Percentiles rank a stretch among this genome's conserved stretches.
Conservation (phyloP, 495 filamentous ascomycete genomes). For the Talaromyces borbonicus region DNA sequence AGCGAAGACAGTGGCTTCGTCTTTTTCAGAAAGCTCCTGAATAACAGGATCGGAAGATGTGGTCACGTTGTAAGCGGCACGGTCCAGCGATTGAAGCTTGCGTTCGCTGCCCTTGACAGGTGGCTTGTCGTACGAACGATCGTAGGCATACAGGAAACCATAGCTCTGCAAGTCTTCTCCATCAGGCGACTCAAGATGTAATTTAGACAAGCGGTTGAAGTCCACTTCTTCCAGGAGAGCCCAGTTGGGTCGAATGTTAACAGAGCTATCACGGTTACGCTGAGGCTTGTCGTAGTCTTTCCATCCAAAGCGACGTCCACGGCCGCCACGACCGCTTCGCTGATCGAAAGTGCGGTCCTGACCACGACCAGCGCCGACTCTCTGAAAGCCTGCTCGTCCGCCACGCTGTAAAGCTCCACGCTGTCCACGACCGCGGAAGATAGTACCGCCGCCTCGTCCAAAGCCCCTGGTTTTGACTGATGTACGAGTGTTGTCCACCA, state of each 20-base stretch:
- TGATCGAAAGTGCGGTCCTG: constrained; percentile 56
- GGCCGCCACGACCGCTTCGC: constrained; percentile 43
- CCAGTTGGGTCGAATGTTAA: constrained; percentile 93
- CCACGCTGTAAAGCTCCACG: constrained; percentile 40
- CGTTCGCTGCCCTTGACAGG: constrained; percentile 80
- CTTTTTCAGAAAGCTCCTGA: constrained; percentile 91
- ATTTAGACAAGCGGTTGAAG: constrained; percentile 85
- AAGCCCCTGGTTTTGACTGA: constrained; percentile 73
- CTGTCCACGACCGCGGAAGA: constrained; percentile 80
- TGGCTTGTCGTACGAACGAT: constrained; percentile 85
- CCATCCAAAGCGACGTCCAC: constrained; percentile 89
- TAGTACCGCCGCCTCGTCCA: constrained; percentile 71
- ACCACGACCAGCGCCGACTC: constrained; percentile 53
- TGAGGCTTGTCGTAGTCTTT: constrained; percentile 98
- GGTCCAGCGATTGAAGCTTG: constrained; percentile 77
- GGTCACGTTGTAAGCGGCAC: constrained; percentile 94
- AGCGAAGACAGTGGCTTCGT: constrained; percentile 94
- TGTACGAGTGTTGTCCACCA: constrained; percentile 87
- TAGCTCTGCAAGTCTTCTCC: constrained; percentile 93
- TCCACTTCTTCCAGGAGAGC: constrained; percentile 95
- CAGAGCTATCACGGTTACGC: constrained; percentile 87
- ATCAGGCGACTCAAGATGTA: constrained; percentile 88
- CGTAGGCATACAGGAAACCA: constrained; percentile 96
- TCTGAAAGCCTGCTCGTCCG: constrained; percentile 55
- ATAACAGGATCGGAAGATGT: constrained; percentile 93